These are phyloP conservation scores for Paramarasmius palmivorus DNA, from an alignment of 1,284 basidiomycete species.

Conservation along the genomic window DNA sequence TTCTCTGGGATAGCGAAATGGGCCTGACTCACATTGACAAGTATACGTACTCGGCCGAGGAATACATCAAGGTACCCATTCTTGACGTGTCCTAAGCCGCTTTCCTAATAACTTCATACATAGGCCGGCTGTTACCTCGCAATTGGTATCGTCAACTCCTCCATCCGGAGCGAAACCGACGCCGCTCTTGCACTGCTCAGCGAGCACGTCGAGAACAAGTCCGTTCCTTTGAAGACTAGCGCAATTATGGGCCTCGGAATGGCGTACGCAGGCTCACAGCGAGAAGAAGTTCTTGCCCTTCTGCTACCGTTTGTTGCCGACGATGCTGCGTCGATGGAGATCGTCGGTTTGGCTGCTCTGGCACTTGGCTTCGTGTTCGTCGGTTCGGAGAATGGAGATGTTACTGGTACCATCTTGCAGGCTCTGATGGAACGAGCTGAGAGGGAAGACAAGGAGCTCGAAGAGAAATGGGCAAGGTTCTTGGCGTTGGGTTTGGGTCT, in stretches of 20 bases:
- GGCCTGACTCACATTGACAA: slow-evolving; percentile 96
- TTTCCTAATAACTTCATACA: slow-evolving; percentile 1
- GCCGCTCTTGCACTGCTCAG: slow-evolving; percentile 90
- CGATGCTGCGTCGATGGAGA: slow-evolving; percentile 85
- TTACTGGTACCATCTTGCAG: slow-evolving; percentile 88
- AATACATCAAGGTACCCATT: slow-evolving; percentile 83
- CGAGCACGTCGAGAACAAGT: slow-evolving; percentile 91
- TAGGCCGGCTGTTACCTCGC: slow-evolving; percentile 93
- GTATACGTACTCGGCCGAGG: slow-evolving; percentile 95
- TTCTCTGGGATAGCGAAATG: slow-evolving; percentile 96
- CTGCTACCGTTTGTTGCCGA: slow-evolving; percentile 85
- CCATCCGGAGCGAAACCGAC: slow-evolving; percentile 92
- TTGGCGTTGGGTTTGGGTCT: slow-evolving; percentile 90
- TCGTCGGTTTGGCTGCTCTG: slow-evolving; percentile 84
- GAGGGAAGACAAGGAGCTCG: slow-evolving; percentile 72
- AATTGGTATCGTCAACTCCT: slow-evolving; percentile 90
- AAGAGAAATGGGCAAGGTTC: slow-evolving; percentile 94
- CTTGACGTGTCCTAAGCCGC: neutral
- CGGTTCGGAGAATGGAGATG: slow-evolving; percentile 93
- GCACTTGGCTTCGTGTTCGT: slow-evolving; percentile 95
- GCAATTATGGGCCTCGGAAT: slow-evolving; percentile 92
- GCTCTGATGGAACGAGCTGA: slow-evolving; percentile 90
- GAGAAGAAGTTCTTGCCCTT: slow-evolving; percentile 81
- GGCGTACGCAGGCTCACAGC: slow-evolving; percentile 92
- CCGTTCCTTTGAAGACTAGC: slow-evolving; percentile 80